These are phyloP conservation scores for Fusarium newnesense DNA, from an alignment of 2,329 filamentous ascomycete species.

Conservation along the genomic window DNA sequence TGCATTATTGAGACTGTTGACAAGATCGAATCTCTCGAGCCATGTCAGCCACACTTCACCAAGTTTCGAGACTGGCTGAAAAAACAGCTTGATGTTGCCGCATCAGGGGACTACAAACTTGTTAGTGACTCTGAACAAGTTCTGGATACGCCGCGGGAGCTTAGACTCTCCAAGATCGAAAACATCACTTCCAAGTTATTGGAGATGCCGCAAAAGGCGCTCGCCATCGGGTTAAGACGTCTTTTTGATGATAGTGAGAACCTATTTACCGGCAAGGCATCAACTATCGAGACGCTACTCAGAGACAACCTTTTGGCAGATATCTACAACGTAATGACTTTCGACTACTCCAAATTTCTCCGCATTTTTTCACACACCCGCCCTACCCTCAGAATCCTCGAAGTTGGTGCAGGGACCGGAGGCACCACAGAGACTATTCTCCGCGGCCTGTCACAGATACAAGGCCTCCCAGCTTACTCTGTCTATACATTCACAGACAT, in stretches of 20 bases:
- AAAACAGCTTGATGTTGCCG: conserved; percentile 1
- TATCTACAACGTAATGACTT: background rate
- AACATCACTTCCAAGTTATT: background rate
- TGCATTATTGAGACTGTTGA: conserved; percentile 2
- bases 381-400: conserved; percentile 50
- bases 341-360: conserved; percentile 5
- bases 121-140: conserved; percentile 40
- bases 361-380: conserved; percentile 44
- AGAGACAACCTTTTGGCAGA: background rate
- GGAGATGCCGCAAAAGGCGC: background rate
- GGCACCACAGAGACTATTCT: conserved; percentile 26
- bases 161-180: background rate
- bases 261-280: conserved; percentile 4
- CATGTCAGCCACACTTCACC: conserved; percentile 9
- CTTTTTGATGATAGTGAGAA: conserved; percentile 1
- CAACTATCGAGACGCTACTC: conserved; percentile 1
- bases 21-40: background rate
- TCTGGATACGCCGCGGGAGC: background rate
- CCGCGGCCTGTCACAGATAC: background rate
- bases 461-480: conserved; percentile 26
- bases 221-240: background rate
- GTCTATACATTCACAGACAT: conserved; percentile 55
- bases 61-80: conserved; percentile 16
- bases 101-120: conserved; percentile 43
- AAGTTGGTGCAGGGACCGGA: conserved; percentile 52